Base-by-base conservation (phyloP, 148 eudicot genomes). In the Amaranthus cruentus region DNA sequence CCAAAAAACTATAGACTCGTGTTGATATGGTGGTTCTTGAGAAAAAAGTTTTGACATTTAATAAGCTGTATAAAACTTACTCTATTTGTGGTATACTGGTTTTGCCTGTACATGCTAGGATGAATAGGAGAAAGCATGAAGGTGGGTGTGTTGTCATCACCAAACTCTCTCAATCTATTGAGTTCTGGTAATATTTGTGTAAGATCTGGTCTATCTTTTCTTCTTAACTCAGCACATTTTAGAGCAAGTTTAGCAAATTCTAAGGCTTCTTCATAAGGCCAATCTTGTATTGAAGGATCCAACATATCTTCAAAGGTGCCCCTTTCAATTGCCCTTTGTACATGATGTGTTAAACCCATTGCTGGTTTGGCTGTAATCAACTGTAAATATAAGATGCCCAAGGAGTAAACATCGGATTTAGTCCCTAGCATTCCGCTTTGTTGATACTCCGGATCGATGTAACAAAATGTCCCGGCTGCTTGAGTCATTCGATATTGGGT, bases 401-500 rank as follows among this genome's bases (percentile, higher is more conserved):
- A 81, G 6, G 92, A 86, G 52, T 90, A 88, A 2, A 88, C 81
- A 61, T 88, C 96, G 0, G 92, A 88, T 72, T 90, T 90, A 18
- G 83, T 85, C 5, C 90, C 92, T 0, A 90, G 83, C 96, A 83
- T 85, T 11, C 96, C 96, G 0, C 90, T 86, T 69, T 88, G 96
- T 53, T 90, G 96, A 78, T 90, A 90, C 76, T 90, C 96, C 0
- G 96, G 96, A 62, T 90, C 96, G 49, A 90, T 90, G 74, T 88
- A 90, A 73, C 92, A 88, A 51, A 90, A 82, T 0, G 96, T 90
- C 18, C 96, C 96, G 0, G 92, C 96, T 3, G 96, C 76, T 64
- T 85, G 84, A 6, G 96, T 90, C 89, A 90, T 88, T 42, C 86
- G 78, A 18, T 82, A 88, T 62, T 86, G 92, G 28, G 92, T 88